These are phyloP conservation scores for Schizochytrium sp. DNA, from an alignment of 108 stramenopile species.

Conservation along the genomic window DNA sequence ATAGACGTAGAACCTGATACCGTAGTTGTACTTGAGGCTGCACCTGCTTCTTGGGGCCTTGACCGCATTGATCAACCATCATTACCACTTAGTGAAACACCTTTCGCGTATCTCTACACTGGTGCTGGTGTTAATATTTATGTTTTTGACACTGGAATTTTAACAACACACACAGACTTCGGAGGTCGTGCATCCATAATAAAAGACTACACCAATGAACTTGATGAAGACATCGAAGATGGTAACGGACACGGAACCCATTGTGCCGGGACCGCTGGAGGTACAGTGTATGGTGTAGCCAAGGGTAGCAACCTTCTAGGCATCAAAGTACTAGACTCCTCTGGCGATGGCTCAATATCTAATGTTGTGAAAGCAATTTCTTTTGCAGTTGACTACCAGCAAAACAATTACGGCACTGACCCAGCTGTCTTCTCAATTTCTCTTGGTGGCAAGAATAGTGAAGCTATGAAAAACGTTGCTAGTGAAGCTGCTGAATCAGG, in stretches of 20 bases:
- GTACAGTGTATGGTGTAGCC: constrained; percentile 29
- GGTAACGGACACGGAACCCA: constrained; percentile 65
- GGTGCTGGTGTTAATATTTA: constrained; percentile 47
- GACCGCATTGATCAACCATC: not conserved
- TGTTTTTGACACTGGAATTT: constrained; percentile 34
- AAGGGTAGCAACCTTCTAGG: constrained; percentile 39
- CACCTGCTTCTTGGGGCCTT: not conserved
- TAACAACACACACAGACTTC: not conserved
- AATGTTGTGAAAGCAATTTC: constrained; percentile 32
- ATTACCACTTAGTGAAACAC: not conserved
- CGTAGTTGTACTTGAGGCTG: not conserved
- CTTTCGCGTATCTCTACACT: not conserved
- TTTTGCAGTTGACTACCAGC: not conserved
- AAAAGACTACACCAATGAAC: not conserved
- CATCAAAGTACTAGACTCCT: constrained; percentile 24
- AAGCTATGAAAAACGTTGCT: constrained; percentile 53
- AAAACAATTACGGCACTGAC: not conserved
- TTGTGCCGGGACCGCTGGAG: constrained; percentile 63
- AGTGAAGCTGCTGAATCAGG: not conserved
- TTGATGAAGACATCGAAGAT: not conserved
- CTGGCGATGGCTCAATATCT: constrained; percentile 2
- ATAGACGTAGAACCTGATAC: too few relatives aligned
- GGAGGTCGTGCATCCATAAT: constrained; percentile 23
- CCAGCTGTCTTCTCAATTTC: constrained; percentile 59
- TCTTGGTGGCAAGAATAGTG: constrained; percentile 12